These are phyloP conservation scores for Beauveria australis DNA, from an alignment of 2,329 filamentous ascomycete species.

Conservation along the genomic window DNA sequence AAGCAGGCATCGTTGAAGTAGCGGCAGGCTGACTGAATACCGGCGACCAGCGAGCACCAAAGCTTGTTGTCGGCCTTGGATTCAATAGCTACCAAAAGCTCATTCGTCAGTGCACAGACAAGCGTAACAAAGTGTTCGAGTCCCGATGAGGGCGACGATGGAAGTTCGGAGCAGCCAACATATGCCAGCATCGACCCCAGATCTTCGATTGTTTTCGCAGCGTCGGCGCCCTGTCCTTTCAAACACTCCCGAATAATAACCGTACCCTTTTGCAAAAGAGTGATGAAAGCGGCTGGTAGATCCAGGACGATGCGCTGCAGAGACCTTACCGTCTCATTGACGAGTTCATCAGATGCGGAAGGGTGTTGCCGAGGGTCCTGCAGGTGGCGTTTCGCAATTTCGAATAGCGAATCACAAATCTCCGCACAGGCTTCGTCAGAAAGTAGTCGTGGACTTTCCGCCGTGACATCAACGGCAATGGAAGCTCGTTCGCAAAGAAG, in stretches of 20 bases:
- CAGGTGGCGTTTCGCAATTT: slow-evolving; percentile 20
- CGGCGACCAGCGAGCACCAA: slow-evolving; percentile 30
- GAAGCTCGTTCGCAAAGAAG: slow-evolving; percentile 33
- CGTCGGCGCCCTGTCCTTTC: slow-evolving; percentile 14
- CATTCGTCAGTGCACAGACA: slow-evolving; percentile 24
- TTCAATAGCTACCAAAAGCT: slow-evolving; percentile 30
- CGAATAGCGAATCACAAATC: slow-evolving; percentile 29
- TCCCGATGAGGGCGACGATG: slow-evolving; percentile 18
- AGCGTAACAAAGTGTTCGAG: slow-evolving; percentile 35
- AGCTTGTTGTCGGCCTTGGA: slow-evolving; percentile 23
- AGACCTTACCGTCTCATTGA: slow-evolving; percentile 33
- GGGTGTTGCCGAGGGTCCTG: slow-evolving; percentile 14
- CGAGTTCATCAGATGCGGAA: slow-evolving; percentile 25
- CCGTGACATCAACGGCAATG: slow-evolving; percentile 8
- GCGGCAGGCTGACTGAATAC: slow-evolving; percentile 26
- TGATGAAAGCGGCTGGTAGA: slow-evolving; percentile 27
- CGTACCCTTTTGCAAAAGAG: slow-evolving; percentile 23
- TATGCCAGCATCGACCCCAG: slow-evolving; percentile 38
- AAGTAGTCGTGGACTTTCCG: slow-evolving; percentile 23
- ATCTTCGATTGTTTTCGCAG: slow-evolving; percentile 22
- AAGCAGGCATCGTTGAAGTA: slow-evolving; percentile 35
- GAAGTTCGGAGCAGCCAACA: slow-evolving; percentile 39
- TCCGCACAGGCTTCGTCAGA: slow-evolving; percentile 26
- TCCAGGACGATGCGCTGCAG: slow-evolving; percentile 30
- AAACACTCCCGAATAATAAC: slow-evolving; percentile 20